A percentile compares a stretch with the other conserved stretches of the same genome.
Evolutionary conservation across 352 stramenopile species (phyloP).

Genomic region (Phytophthora megakarya): DNA sequence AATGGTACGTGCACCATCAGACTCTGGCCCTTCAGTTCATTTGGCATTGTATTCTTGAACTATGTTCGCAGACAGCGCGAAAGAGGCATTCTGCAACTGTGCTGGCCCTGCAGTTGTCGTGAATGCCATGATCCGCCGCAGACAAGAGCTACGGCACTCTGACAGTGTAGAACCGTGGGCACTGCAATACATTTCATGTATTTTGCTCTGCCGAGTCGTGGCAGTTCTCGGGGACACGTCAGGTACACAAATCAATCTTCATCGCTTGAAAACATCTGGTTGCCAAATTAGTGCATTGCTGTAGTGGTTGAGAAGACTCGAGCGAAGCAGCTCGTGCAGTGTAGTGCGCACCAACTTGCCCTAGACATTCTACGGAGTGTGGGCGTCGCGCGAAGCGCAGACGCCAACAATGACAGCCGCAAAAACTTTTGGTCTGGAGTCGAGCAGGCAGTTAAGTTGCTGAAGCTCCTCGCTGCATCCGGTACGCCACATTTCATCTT

Average conservation of each 20-base stretch:
- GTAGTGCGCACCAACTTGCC: constrained; percentile 52
- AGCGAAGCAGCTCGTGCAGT: constrained; percentile 44
- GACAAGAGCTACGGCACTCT: constrained; percentile 19
- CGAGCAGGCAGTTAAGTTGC: constrained; percentile 56
- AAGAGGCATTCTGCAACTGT: constrained; percentile 48
- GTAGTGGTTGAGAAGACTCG: constrained; percentile 34
- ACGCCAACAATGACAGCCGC: constrained; percentile 9
- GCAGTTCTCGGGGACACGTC: constrained; percentile 18
- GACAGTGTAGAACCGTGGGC: constrained; percentile 23
- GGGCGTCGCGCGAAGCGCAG: constrained; percentile 9
- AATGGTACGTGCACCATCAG: constrained; percentile 31
- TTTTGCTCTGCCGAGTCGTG: constrained; percentile 56
- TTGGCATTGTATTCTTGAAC: neutral
- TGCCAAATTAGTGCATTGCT: neutral
- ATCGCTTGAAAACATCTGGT: neutral
- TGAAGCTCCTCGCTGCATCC: constrained; percentile 54
- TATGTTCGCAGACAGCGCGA: constrained; percentile 38
- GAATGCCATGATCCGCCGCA: constrained; percentile 28
- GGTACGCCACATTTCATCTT: constrained; percentile 31
- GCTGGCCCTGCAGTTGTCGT: constrained; percentile 34
- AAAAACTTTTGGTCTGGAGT: constrained; percentile 27
- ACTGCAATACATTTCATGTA: constrained; percentile 55
- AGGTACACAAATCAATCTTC: constrained; percentile 15
- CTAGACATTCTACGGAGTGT: constrained; percentile 45
- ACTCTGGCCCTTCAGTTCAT: neutral